Evolutionary conservation across 2,329 filamentous ascomycete genomes (phyloP), one percentile per base, ranked within the genome.

Genomic region (Diplodia corticola): DNA sequence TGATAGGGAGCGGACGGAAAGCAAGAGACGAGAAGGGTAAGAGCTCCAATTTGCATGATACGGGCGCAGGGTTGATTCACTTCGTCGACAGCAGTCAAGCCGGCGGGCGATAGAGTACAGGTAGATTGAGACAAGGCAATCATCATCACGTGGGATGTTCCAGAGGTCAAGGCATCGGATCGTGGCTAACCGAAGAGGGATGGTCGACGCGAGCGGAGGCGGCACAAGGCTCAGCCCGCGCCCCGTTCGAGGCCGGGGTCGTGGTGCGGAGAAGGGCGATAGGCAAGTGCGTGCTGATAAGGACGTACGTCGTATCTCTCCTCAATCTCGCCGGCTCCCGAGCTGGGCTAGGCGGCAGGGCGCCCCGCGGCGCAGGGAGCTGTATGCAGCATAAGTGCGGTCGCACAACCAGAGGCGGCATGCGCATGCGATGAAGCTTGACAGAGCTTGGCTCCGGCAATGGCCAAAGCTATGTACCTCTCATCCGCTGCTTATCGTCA

Each of bases 391-490:
- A 50, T 44, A 24, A 12, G n/a, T 22, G 28, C 53, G 53, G 54
- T 46, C 35, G 15, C 28, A 46, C 54, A 33, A 12, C 37, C 24
- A 9, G 37, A 59, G 13, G 22, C 5, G 55, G 37, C 24, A 59
- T 59, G 55, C 28, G 22, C 24, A 59, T 59, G 55, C 55, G 55
- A 59, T 30, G 26, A 17, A 46, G 55, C 55, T 59, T 59, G 55
- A 24, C 33, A 10, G 37, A 59, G 55, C 55, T 59, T 59, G 37
- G 55, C 55, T 48, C 17, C 37, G 37, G 40, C 4, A 22, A 3
- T 26, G 28, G 12, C 17, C 50, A 53, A 20, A 33, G 40, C 37
- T 59, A 59, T 59, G 37, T 59, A 37, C 46, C 55, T n/a, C 37
- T 59, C 55, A 59, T 28, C 55, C 30, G 24, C 55, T 33, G 35